Base-by-base conservation (phyloP, 108 stramenopile species). In the Pseudonitzschia multistriata region DNA sequence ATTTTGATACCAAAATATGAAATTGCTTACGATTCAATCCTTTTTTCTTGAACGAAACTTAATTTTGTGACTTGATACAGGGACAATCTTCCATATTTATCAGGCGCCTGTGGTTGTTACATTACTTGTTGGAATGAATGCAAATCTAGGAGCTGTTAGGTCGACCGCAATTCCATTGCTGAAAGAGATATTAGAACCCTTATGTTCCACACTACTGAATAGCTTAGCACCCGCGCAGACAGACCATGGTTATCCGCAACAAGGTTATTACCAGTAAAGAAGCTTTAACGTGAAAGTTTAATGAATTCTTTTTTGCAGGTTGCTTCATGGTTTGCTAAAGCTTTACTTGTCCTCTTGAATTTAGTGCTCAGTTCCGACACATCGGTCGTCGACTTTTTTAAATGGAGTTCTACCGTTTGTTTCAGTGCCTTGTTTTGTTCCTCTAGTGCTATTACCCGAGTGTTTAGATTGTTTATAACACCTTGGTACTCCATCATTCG, bases 41-140 rank as follows among this genome's bases (percentile, higher is more conserved):
- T 11, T 62, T 29, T 62, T 40, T 21, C 7, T 0, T 36, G 0
- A 17, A 17, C 30, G 34, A 19, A 36, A 19, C 24, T 45, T 1
- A 3, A 68, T 54, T 19, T 55, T 48, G 7, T 60, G 11, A 33
- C 17, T 35, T 59, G 13, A 21, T n/a, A n/a, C 13, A 76, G 75
- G 75, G 17, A 82, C 70, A 5, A 62, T 85, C 49, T 48, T 85
- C 36, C 85, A 85, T 69, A 56, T 82, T 11, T 82, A 85, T 70
- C 76, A 79, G 57, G 70, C 74, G 35, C 85, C 85, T 2, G 61
- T 85, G 76, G 85, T 83, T n/a, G 75, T 85, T 0, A 85, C 81
- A 7, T 70, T 85, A 30, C 67, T 85, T 8, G 71, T 79, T 13
- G 62, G 59, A 24, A 73, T 69, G 34, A 39, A 71, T 28, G 56